A percentile compares a stretch with the other conserved stretches of the same genome.
Evolutionary conservation across 768 basidiomycete genomes (phyloP).

Genomic region (Kwoniella shandongensis): DNA sequence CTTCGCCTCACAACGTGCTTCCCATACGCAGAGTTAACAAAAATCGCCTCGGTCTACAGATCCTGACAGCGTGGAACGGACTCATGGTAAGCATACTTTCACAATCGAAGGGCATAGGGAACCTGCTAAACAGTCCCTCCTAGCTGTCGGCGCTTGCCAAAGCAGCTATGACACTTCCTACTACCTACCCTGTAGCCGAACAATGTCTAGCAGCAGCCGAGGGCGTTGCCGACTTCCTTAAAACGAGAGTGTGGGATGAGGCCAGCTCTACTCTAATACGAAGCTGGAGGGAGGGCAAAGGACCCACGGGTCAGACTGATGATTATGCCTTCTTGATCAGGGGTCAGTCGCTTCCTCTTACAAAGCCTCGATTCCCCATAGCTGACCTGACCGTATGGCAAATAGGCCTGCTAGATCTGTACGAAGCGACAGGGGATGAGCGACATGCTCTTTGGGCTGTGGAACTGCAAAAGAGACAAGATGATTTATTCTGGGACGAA

Average conservation of each 20-base stretch:
- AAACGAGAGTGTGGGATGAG: constrained; percentile 37
- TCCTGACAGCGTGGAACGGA: constrained; percentile 57
- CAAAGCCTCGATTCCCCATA: not conserved
- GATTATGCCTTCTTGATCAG: constrained; percentile 56
- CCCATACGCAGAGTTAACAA: not conserved
- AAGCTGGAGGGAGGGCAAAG: constrained; percentile 54
- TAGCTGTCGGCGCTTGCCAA: constrained; percentile 41
- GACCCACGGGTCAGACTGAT: constrained; percentile 55
- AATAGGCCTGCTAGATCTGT: constrained; percentile 53
- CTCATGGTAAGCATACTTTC: constrained; percentile 52
- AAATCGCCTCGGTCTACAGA: constrained; percentile 16
- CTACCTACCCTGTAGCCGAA: constrained; percentile 24
- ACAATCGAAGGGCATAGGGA: not conserved
- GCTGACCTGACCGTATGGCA: no score
- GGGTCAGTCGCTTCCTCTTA: constrained; percentile 7
- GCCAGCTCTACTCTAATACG: constrained; percentile 42
- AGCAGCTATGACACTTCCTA: constrained; percentile 28
- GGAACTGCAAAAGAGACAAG: constrained; percentile 54
- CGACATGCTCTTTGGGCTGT: constrained; percentile 53
- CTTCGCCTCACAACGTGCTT: not conserved
- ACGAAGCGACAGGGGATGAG: constrained; percentile 54
- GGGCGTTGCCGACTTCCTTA: constrained; percentile 33
- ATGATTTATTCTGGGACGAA: constrained; percentile 56
- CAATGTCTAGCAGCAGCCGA: constrained; percentile 23
- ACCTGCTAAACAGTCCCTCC: not conserved